Conservation (phyloP, 805 yeast genomes). For the Saccharomycopsis microspora region DNA sequence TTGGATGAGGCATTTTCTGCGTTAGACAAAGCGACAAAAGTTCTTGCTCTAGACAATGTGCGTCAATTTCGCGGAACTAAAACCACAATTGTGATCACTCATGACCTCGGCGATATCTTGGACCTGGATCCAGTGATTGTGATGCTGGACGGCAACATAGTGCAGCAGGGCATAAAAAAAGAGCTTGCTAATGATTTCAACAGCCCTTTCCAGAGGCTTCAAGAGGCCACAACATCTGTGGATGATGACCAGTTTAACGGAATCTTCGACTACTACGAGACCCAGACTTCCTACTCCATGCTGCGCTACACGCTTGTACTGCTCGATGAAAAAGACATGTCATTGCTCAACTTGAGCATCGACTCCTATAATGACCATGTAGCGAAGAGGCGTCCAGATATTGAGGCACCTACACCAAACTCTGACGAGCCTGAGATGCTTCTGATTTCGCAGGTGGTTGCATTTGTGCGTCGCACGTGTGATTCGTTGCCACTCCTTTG, state of each 20-base stretch:
- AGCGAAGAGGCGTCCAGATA: neutral
- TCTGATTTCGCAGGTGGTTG: neutral
- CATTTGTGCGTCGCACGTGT: neutral
- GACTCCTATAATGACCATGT: neutral
- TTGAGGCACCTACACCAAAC: neutral
- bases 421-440: neutral
- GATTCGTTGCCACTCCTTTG: constrained; percentile 4
- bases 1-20: constrained; percentile 86
- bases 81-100: constrained; percentile 78
- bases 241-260: neutral
- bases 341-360: neutral
- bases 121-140: constrained; percentile 46
- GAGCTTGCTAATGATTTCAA: constrained; percentile 19
- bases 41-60: constrained; percentile 36
- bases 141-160: constrained; percentile 47
- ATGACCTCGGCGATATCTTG: constrained; percentile 51
- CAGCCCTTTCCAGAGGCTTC: neutral
- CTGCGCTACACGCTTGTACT: too few relatives aligned
- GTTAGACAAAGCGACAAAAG: constrained; percentile 44
- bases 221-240: neutral
- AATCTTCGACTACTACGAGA: neutral
- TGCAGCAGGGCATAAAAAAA: constrained; percentile 30
- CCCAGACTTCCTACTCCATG: too few relatives aligned
- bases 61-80: constrained; percentile 49
- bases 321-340: too few relatives aligned